Evolutionary conservation across 2,329 filamentous ascomycete genomes (phyloP).

Genomic region (Periconia sp.): DNA sequence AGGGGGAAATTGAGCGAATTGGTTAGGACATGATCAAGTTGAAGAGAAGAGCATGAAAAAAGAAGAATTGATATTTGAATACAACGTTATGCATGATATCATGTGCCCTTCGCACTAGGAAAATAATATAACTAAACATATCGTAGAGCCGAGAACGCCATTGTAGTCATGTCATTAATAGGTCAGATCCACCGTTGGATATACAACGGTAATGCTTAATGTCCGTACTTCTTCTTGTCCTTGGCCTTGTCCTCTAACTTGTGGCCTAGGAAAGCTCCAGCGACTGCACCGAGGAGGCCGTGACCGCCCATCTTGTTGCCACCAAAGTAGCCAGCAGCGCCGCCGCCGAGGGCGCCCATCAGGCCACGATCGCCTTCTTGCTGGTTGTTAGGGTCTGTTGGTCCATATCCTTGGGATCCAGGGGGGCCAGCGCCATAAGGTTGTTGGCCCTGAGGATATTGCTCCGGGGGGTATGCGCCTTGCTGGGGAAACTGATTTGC

Average conservation of each 20-base stretch:
- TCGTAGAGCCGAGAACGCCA: neutral
- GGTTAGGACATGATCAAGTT: neutral
- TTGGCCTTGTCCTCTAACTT: slow-evolving; percentile 59
- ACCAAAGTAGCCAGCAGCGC: slow-evolving; percentile 57
- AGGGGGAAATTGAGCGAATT: neutral
- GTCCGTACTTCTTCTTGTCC: slow-evolving; percentile 49
- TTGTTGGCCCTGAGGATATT: slow-evolving; percentile 38
- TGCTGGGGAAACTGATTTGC: slow-evolving; percentile 45
- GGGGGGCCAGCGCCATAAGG: slow-evolving; percentile 35
- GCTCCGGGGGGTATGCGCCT: slow-evolving; percentile 42
- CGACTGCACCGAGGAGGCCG: slow-evolving; percentile 60
- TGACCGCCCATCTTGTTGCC: slow-evolving; percentile 58
- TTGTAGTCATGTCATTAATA: neutral
- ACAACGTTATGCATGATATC: neutral
- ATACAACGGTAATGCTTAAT: slow-evolving; percentile 1
- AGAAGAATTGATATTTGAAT: neutral
- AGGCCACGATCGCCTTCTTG: slow-evolving; percentile 60
- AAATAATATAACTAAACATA: neutral
- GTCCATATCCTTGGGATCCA: slow-evolving; percentile 44
- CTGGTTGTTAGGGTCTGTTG: slow-evolving; percentile 49
- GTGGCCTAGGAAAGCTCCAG: slow-evolving; percentile 59
- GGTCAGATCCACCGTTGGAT: neutral
- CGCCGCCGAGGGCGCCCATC: slow-evolving; percentile 59
- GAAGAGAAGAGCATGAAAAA: neutral
- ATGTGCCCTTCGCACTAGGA: neutral